phyloP scores from a whole-genome alignment of 192 early-diverging fungal genomes.

The Piromyces finnis region DNA sequence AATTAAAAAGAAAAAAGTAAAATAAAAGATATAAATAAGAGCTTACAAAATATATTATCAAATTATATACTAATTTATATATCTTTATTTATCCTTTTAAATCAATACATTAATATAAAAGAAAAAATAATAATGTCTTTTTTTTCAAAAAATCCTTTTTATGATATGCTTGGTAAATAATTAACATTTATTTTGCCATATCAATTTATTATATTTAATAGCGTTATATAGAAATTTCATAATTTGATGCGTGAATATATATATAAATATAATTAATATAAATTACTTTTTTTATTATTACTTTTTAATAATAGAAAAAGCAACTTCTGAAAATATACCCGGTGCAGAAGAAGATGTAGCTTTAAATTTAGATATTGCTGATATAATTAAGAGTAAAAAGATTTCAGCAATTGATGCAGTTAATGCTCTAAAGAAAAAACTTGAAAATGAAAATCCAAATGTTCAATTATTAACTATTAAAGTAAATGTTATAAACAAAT shows the following conservation, averaged over 20 bases:
- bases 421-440: constrained; percentile 52
- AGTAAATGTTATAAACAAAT: constrained; percentile 6
- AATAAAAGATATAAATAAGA: no score
- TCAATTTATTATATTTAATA: no score
- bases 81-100: no score
- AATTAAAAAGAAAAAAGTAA: no score
- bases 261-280: no score
- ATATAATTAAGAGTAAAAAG: constrained; percentile 78
- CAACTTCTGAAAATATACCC: constrained; percentile 80
- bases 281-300: no score
- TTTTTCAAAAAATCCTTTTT: neutral
- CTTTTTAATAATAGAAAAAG: constrained; percentile 22
- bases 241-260: no score
- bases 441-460: constrained; percentile 84
- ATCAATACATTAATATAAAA: no score
- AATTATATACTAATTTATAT: no score
- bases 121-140: neutral
- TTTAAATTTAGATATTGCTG: constrained; percentile 70
- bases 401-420: constrained; percentile 55
- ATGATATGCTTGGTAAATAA: neutral
- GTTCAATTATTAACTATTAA: constrained; percentile 77
- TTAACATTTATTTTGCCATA: no score
- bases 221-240: no score
- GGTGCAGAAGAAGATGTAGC: constrained; percentile 69
- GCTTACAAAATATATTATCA: no score